phyloP scores from a whole-genome alignment of 768 basidiomycete genomes.

The Tulasnella sp. region DNA sequence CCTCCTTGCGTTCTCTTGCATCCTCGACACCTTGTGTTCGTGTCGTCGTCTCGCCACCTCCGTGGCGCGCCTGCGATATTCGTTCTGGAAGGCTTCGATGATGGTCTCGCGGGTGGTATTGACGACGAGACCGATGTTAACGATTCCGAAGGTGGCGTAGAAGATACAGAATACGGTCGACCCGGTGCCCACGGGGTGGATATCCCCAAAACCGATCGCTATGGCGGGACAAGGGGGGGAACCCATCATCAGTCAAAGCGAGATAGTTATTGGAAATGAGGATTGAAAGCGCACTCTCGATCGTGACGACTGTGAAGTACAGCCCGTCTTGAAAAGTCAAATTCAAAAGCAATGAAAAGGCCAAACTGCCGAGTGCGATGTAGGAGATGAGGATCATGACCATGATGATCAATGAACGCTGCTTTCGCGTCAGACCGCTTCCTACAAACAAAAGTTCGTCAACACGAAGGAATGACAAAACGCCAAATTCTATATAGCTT shows the following conservation, averaged over 20 bases:
- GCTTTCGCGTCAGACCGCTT: slow-evolving; percentile 70
- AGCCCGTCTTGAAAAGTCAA: slow-evolving; percentile 60
- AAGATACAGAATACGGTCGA: slow-evolving; percentile 50
- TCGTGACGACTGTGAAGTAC: slow-evolving; percentile 66
- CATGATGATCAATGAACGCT: slow-evolving; percentile 64
- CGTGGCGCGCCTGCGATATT: slow-evolving; percentile 45
- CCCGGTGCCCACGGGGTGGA: slow-evolving; percentile 40
- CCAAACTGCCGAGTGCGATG: slow-evolving; percentile 59
- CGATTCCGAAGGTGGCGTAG: slow-evolving; percentile 34
- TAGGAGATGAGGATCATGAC: slow-evolving; percentile 66
- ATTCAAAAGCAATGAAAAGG: slow-evolving; percentile 40
- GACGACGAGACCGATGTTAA: slow-evolving; percentile 55
- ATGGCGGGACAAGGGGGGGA: not conserved
- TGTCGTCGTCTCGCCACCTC: slow-evolving; percentile 39
- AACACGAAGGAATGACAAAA: not conserved
- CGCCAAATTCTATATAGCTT: slow-evolving; percentile 21
- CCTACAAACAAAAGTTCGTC: slow-evolving; percentile 31
- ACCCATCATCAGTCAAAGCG: not conserved
- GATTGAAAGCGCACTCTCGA: slow-evolving; percentile 35
- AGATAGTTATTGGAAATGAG: not conserved
- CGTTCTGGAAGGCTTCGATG: slow-evolving; percentile 60
- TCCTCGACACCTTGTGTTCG: slow-evolving; percentile 23
- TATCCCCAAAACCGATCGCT: slow-evolving; percentile 59
- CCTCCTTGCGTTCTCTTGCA: slow-evolving; percentile 19
- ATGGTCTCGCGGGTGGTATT: slow-evolving; percentile 58